Base-by-base conservation (phyloP, 2,329 filamentous ascomycete genomes). In the Talaromyces amestolkiae region DNA sequence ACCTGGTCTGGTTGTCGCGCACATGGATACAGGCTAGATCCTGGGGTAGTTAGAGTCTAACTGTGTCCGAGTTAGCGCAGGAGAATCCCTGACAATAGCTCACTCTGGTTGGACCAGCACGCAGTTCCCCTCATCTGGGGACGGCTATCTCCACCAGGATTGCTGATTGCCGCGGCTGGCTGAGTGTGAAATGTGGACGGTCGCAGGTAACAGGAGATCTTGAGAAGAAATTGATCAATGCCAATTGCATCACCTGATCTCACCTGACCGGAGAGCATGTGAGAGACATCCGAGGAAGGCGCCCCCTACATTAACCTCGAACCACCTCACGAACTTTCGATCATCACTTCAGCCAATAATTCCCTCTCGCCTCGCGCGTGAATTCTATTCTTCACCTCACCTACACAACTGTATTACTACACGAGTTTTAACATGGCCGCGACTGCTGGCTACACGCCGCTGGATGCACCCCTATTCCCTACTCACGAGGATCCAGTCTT, bases 401-500 rank as follows among this genome's bases (percentile, higher is more conserved):
- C 27, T n/a, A 3, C 13, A 13, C 10, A 27, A 39, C n/a, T 24
- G 15, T 22, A 10, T 2, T 27, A 6, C 3, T 15, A 27, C 22
- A 41, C 6, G 7, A 45, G 3, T 33, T 7, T 17, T 31, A 15
- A 19, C 27, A 63, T 63, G 61, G 49, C 37, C 27, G 37, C 24
- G 22, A 22, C 61, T 35, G 49, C 24, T 10, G 31, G 49, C 31
- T 67, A 61, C 51, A 62, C 58, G 22, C 77, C 80, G 11, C 65
- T 78, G 66, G 77, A 78, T n/a, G 74, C 76, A 45, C 80, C 83
- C 61, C 73, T 85, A 10, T 80, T 83, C 31, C 82, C 83, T 1
- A 75, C 80, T 2, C 72, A 76, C 1, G 78, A 83, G 17, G 75
- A 79, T 13, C 79, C 83, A 58, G 78, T 84, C 58, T 80, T 88